Base-by-base conservation (phyloP, 1,139 yeast species). In the Diutina sp. region DNA sequence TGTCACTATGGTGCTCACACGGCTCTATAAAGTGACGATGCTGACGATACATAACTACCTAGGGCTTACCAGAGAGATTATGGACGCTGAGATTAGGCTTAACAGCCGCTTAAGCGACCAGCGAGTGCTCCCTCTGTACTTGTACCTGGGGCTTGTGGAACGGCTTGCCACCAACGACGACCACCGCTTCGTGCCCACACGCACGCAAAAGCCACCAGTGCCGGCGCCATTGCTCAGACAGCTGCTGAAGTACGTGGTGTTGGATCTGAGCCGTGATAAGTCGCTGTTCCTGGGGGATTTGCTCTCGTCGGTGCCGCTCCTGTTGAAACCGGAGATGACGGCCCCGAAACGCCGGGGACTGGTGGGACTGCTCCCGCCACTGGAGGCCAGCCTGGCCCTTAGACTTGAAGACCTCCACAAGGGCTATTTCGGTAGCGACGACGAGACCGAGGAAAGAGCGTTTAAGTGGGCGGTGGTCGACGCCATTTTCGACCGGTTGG, bases 21-120 rank as follows among this genome's bases (percentile, higher is more conserved):
- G 96, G 60, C 76, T 93, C 58, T 90, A 90, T 67, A 80, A 95
- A 63, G 97, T 93, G 6, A 91, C 98, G 0, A 84, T 91, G 70
- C 93, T 87, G 65, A 88, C 97, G 0, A 88, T 95, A 12, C 95
- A 91, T 66, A 80, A 83, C 62, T 93, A 93, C 67, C 73, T 93
- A 56, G 97, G 96, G 0, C 71, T 93, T 44, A 90, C 98, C 0
- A 76, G 82, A 32, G 97, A 90, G 63, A 84, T 93, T 47, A 79
- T 89, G 62, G 84, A 85, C 57, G 85, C 91, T 18, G 99, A 93
- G 66, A 71, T 80, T 5, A 74, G 76, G 25, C 72, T 93, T 56
- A 93, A 93, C 66, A 8, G 68, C 73, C 41, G 66, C 71, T 12
- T 9, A 5, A 16, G 14, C 16, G 8, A 71, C 77, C 1, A 68